These are phyloP conservation scores for Grosmannia penicillata DNA, from an alignment of 2,329 filamentous ascomycete genomes.

Conservation along the genomic window DNA sequence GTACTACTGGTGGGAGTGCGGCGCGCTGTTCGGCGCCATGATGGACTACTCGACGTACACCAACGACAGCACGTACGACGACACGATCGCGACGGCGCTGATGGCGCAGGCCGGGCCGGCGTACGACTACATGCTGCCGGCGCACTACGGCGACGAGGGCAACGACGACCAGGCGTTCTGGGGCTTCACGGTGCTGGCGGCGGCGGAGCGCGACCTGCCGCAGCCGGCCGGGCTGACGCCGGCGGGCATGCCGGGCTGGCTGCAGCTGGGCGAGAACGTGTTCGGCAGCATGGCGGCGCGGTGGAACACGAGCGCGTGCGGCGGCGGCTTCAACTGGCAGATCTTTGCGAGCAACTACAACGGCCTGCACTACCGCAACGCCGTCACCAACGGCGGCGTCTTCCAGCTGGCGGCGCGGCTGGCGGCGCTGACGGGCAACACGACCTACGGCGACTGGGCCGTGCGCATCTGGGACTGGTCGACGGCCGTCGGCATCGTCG, in stretches of 20 bases:
- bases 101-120: slow-evolving; percentile 40
- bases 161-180: slow-evolving; percentile 68
- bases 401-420: slow-evolving; percentile 69
- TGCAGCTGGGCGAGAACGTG: slow-evolving; percentile 52
- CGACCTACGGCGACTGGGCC: slow-evolving; percentile 53
- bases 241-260: slow-evolving; percentile 52
- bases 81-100: slow-evolving; percentile 42
- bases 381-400: slow-evolving; percentile 66
- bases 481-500: slow-evolving; percentile 39
- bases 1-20: slow-evolving; percentile 56
- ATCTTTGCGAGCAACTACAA: slow-evolving; percentile 59
- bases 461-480: slow-evolving; percentile 54
- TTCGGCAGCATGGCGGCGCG: slow-evolving; percentile 56
- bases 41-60: slow-evolving; percentile 57
- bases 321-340: slow-evolving; percentile 67
- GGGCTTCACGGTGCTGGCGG: slow-evolving; percentile 52
- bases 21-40: slow-evolving; percentile 52
- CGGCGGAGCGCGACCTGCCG: slow-evolving; percentile 54
- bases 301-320: slow-evolving; percentile 55
- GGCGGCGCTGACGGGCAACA: slow-evolving; percentile 52
- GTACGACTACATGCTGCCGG: slow-evolving; percentile 44
- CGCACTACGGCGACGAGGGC: slow-evolving; percentile 44
- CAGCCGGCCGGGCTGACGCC: slow-evolving; percentile 41
- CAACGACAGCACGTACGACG: slow-evolving; percentile 45
- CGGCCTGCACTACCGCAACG: slow-evolving; percentile 73